Evolutionary conservation across 768 basidiomycete species (phyloP), one percentile per base, ranked within the genome.

Genomic region (Boletus patriciae): DNA sequence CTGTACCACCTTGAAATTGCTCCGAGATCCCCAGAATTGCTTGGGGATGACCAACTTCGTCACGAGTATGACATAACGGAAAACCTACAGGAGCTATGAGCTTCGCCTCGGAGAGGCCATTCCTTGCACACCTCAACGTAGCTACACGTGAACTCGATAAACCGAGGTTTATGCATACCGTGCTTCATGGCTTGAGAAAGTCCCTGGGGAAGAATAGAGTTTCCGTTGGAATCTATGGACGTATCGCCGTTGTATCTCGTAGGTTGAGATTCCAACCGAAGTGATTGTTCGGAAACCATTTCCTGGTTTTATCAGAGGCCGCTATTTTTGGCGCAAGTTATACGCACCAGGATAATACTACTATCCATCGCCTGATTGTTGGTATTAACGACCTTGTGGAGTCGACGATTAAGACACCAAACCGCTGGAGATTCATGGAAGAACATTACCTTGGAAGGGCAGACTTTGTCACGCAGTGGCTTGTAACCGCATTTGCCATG

Each of bases 401-500:
- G 56, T 12, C 34, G 41, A 44, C 10, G 0, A 46, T 51, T 19
- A 45, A 29, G 15, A 18, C 19, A 38, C 43, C 12, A 40, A 48
- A 23, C 6, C 15, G 19, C 11, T 1, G 45, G 21, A 49, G 15
- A 43, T 21, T 40, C 23, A 48, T 37, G 41, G 54, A 42, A n/a
- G 19, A 43, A 33, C 0, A 56, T 37, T 56, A 86, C 90, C 78
- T 94, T 94, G 6, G 89, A 88, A 4, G 90, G 87, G 65, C 94
- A 95, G n/a, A 78, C 69, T 27, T 78, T 70, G 56, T 87, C 79
- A 29, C 85, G 73, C 33, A 93, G 64, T n/a, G 79, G 76, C 54
- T 82, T 80, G 64, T 92, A 93, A 15, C 80, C 80, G 62, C 88
- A 91, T 62, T 83, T 87, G 0, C 77, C 70, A 62, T 94, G 90